Percentiles rank a stretch among this genome's conserved stretches.
Evolutionary conservation across 129 eudicot species (phyloP).

Genomic region (Apium graveolens): DNA sequence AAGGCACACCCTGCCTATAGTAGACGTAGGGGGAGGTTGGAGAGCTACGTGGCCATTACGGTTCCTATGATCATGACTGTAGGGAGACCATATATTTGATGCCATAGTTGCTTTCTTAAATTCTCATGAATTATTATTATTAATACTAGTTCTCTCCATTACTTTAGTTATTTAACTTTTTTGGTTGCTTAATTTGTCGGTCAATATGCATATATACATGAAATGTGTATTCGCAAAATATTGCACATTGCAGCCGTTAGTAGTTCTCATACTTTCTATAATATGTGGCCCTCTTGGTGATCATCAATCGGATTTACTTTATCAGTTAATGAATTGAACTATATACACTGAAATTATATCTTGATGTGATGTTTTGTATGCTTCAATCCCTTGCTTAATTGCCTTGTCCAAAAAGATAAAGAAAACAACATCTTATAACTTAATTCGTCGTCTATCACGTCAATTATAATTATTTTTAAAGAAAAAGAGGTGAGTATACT

Average conservation of each 20-base stretch:
- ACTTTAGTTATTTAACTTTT: constrained; percentile 21
- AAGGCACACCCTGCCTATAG: too few relatives aligned
- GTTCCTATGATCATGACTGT: too few relatives aligned
- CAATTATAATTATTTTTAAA: too few relatives aligned
- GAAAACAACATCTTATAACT: neutral
- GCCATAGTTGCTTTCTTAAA: constrained; percentile 14
- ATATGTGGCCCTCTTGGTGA: neutral
- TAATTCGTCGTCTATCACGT: neutral
- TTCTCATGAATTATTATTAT: neutral
- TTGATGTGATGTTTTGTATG: neutral
- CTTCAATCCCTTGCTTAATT: neutral
- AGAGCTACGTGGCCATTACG: too few relatives aligned
- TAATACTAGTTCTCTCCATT: neutral
- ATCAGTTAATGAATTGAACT: neutral
- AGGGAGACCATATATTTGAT: too few relatives aligned
- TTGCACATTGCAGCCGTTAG: neutral
- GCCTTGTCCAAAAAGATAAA: too few relatives aligned
- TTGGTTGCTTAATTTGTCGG: constrained; percentile 8
- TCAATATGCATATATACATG: constrained; percentile 11
- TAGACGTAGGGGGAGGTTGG: too few relatives aligned
- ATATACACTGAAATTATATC: neutral
- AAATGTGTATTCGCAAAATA: too few relatives aligned
- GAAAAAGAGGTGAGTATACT: too few relatives aligned
- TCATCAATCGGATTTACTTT: neutral
- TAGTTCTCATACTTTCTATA: neutral